Conservation (phyloP, 2,329 filamentous ascomycete species). For the Hymenoscyphus repandus region DNA sequence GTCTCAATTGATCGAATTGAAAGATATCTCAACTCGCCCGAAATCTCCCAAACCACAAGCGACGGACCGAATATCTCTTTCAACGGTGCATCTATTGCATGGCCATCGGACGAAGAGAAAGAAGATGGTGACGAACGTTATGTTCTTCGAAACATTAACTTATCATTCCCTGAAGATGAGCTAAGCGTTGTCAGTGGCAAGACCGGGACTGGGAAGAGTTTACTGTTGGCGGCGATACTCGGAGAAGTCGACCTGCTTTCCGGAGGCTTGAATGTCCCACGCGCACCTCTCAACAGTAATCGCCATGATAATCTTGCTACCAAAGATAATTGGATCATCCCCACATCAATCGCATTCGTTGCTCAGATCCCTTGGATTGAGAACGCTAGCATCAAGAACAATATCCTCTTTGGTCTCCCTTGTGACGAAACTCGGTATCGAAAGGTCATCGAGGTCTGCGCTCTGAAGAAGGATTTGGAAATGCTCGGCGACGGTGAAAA, state of each 20-base stretch:
- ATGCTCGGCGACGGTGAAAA: constrained; percentile 72
- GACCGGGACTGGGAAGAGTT: constrained; percentile 73
- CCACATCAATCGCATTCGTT: constrained; percentile 66
- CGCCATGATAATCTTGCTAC: constrained; percentile 59
- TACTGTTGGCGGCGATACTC: constrained; percentile 67
- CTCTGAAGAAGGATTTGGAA: constrained; percentile 68
- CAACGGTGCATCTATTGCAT: constrained; percentile 63
- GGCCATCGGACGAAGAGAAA: constrained; percentile 64
- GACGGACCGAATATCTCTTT: constrained; percentile 58
- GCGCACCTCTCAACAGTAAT: constrained; percentile 44
- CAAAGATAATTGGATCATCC: constrained; percentile 60
- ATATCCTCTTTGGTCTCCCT: constrained; percentile 73
- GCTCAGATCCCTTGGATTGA: constrained; percentile 80
- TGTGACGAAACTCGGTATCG: constrained; percentile 63
- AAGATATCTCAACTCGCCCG: constrained; percentile 62
- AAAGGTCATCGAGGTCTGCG: constrained; percentile 67
- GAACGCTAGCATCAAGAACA: constrained; percentile 72
- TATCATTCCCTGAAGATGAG: constrained; percentile 63
- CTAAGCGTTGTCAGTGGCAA: constrained; percentile 72
- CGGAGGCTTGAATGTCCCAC: constrained; percentile 54
- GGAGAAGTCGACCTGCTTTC: constrained; percentile 67
- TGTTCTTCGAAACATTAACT: constrained; percentile 56
- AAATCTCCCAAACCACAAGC: constrained; percentile 50
- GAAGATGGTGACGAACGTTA: constrained; percentile 56
- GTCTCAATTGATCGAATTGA: constrained; percentile 70